These are phyloP conservation scores for Debaryomyces udenii DNA, from an alignment of 1,139 yeast species.

Conservation along the genomic window DNA sequence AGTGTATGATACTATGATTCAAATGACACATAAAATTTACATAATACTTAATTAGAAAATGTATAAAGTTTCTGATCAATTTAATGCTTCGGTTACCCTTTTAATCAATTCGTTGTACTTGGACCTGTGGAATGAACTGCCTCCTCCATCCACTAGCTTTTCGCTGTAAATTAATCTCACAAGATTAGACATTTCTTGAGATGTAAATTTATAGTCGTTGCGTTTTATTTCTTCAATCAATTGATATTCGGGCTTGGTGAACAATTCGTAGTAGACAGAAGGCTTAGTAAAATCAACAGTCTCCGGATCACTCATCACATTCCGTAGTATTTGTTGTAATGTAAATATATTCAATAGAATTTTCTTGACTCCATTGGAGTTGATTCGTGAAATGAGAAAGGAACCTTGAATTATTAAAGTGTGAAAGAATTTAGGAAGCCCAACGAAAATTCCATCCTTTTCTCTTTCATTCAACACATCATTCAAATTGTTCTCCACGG, in stretches of 20 bases:
- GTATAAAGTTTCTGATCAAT: constrained; percentile 1
- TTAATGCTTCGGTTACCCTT: constrained; percentile 24
- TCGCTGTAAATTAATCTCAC: constrained; percentile 49
- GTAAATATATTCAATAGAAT: constrained; percentile 70
- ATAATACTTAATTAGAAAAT: constrained; percentile 1
- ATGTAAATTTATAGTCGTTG: constrained; percentile 22
- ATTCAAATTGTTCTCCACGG: constrained; percentile 47
- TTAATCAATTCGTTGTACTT: constrained; percentile 42
- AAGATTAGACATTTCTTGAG: constrained; percentile 35
- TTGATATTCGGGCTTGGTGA: constrained; percentile 46
- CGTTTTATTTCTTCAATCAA: constrained; percentile 28
- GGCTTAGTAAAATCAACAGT: constrained; percentile 62
- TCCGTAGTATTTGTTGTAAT: constrained; percentile 74
- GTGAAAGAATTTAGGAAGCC: constrained; percentile 62
- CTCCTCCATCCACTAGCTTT: constrained; percentile 45
- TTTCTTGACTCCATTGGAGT: constrained; percentile 67
- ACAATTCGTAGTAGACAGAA: constrained; percentile 59
- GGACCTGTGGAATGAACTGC: constrained; percentile 41
- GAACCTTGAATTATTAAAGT: constrained; percentile 64
- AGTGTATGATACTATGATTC: too few relatives aligned
- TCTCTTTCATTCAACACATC: constrained; percentile 31
- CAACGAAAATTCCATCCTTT: constrained; percentile 43
- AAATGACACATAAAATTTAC: background rate
- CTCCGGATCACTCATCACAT: constrained; percentile 58
- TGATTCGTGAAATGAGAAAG: constrained; percentile 55